Evolutionary conservation across 352 stramenopile species (phyloP), one percentile per base, ranked within the genome.

Genomic region (Globisporangium nodosum): DNA sequence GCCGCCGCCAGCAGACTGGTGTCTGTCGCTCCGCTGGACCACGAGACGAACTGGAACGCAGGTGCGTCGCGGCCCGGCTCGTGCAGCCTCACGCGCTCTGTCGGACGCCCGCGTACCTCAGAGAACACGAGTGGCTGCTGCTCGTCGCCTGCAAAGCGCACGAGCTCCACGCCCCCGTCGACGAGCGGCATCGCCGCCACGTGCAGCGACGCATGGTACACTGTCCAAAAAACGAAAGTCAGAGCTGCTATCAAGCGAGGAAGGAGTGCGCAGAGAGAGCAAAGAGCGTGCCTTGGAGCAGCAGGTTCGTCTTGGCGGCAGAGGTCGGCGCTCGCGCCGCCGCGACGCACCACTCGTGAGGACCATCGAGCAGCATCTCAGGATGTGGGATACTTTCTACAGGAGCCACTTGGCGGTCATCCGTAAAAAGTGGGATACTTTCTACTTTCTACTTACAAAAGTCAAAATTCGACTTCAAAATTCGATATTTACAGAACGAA

Each of bases 181-280:
- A 66, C 33, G 33, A 39, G 58, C 15, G 73, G 52, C 59, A 76
- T 61, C 16, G 76, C 76, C 16, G 63, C 71, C 54, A 76, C 56
- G n/a, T 66, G 55, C 53, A 85, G 49, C 51, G 50, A 58, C 12
- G 61, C n/a, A 49, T 79, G 76, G 58, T 81, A 85, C 55, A 63
- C 76, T 85, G 35, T 5, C 42, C 7, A 50, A 8, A 9, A 5
- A 45, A 18, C 35, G 20, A 43, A 24, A 12, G 1, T 21, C 5
- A 33, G 15, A 13, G n/a, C 50, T 4, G 20, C 27, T 30, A 5
- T 6, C 11, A 18, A 15, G 15, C 37, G 12, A 13, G 48, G 12
- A 33, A 49, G 3, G 11, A 46, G 13, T 16, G 13, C 31, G 18
- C 21, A 20, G 49, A 43, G 49, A 43, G 2, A 5, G 18, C n/a